Conservation (phyloP, 2,329 filamentous ascomycete species). For the Colletotrichum navitas region DNA sequence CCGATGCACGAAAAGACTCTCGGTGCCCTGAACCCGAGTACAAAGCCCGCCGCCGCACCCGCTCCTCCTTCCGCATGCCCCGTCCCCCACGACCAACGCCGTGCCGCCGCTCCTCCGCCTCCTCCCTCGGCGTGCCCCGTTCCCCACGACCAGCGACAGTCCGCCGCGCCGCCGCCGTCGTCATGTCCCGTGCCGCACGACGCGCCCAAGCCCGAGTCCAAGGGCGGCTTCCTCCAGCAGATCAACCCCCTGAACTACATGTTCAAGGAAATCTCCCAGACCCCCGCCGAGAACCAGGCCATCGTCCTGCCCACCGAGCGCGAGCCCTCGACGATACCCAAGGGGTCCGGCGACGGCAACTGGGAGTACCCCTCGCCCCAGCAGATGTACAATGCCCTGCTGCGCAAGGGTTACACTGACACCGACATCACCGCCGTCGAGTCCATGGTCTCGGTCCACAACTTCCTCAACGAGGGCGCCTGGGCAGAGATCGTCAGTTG, state of each 20-base stretch:
- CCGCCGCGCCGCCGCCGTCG: conserved; percentile 48
- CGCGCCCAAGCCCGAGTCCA: conserved; percentile 49
- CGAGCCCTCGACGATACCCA: conserved; percentile 91
- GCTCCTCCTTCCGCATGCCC: conserved; percentile 49
- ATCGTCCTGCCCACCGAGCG: conserved; percentile 82
- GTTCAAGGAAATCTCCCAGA: conserved; percentile 88
- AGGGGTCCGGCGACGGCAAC: conserved; percentile 79
- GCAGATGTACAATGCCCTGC: conserved; percentile 99
- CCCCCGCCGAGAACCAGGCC: conserved; percentile 78
- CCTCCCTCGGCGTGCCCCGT: conserved; percentile 50
- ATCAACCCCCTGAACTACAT: conserved; percentile 90
- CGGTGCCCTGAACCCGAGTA: conserved; percentile 58
- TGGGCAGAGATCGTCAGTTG: conserved; percentile 96
- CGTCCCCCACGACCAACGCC: conserved; percentile 46
- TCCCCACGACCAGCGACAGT: conserved; percentile 45
- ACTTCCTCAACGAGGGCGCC: conserved; percentile 97
- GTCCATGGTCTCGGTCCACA: conserved; percentile 97
- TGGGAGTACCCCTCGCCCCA: conserved; percentile 99
- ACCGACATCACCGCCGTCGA: conserved; percentile 94
- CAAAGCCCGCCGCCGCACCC: conserved; percentile 44
- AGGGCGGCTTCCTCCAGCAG: conserved; percentile 66
- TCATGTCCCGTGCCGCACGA: conserved; percentile 63
- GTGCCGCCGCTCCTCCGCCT: conserved; percentile 41
- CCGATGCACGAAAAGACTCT: conserved; percentile 69
- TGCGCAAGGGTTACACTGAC: conserved; percentile 95